phyloP scores from a whole-genome alignment of 768 basidiomycete genomes.

The Sarcodon sp. region DNA sequence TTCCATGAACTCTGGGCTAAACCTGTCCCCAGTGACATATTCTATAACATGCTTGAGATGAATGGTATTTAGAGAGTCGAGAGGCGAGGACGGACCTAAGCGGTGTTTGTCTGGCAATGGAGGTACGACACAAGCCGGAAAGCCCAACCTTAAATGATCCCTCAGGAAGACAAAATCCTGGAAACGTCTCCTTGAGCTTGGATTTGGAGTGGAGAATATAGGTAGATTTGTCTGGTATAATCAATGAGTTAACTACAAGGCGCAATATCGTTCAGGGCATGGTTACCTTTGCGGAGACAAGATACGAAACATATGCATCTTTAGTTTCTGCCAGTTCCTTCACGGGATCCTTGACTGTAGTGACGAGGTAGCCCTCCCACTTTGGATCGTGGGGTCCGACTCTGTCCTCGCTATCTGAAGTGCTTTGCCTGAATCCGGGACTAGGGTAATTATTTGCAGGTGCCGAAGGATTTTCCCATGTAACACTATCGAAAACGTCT shows the following conservation, averaged over 20 bases:
- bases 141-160: slow-evolving; percentile 80
- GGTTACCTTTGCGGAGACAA: slow-evolving; percentile 76
- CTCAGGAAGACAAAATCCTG: slow-evolving; percentile 95
- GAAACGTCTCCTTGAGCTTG: slow-evolving; percentile 78
- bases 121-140: slow-evolving; percentile 96
- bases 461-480: slow-evolving; percentile 66
- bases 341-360: slow-evolving; percentile 80
- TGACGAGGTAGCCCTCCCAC: slow-evolving; percentile 82
- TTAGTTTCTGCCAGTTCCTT: slow-evolving; percentile 96
- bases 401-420: slow-evolving; percentile 54
- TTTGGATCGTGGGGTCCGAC: slow-evolving; percentile 66
- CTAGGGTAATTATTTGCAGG: slow-evolving; percentile 29
- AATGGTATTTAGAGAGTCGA: neutral
- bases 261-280: slow-evolving; percentile 3
- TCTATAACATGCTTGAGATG: slow-evolving; percentile 31
- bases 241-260: neutral
- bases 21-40: slow-evolving; percentile 95
- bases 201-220: slow-evolving; percentile 66
- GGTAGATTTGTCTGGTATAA: slow-evolving; percentile 71
- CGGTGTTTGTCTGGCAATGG: slow-evolving; percentile 95
- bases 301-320: slow-evolving; percentile 92
- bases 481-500: slow-evolving; percentile 85
- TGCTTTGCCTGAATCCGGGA: slow-evolving; percentile 77
- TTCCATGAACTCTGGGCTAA: slow-evolving; percentile 96
- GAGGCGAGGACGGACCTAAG: slow-evolving; percentile 47